Evolutionary conservation across 345 rosid genomes (phyloP), one percentile per base, ranked within the genome.

Genomic region (Stellera chamaejasme): DNA sequence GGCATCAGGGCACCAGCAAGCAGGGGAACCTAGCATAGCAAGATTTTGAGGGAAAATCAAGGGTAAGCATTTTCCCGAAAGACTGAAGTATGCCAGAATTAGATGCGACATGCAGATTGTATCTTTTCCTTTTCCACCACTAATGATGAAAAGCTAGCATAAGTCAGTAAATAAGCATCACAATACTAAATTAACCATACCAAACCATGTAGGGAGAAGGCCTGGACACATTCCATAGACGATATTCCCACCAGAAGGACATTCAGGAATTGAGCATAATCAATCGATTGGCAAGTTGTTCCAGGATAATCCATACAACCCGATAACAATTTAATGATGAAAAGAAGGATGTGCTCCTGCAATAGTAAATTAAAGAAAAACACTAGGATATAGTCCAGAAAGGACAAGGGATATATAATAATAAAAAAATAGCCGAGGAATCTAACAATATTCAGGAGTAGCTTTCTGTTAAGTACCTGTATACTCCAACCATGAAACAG

Each of bases 1-100:
- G 96, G 96, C 81, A 93, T 79, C 79, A 93, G 71, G 11, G 74
- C 85, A 68, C 86, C 83, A 42, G 97, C 99, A 51, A 93, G 96
- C 42, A 84, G 64, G 43, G 97, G 96, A 69, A 69, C 85, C 99
- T 89, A 19, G 23, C 23, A 19, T 19, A 0, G 23, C 23, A 19
- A 19, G 23, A 19, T 19, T 19, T 19, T 19, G 23, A 19, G 23
- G 23, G 23, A 19, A 19, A 19, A 19, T 19, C 23, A 19, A 19
- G 23, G 0, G 23, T 19, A 19, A 19, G 23, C 23, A 19, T 19
- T 19, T 19, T 19, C 23, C 23, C 23, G 1, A 19, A 19, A 19
- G 23, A 19, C 23, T 19, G 23, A 19, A 19, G 23, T 19, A 19
- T 19, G 23, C 23, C 23, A 19, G 23, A 19, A 19, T 19, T 19